These are phyloP conservation scores for Lasiodiplodia sp. DNA, from an alignment of 2,329 filamentous ascomycete genomes.

Conservation along the genomic window DNA sequence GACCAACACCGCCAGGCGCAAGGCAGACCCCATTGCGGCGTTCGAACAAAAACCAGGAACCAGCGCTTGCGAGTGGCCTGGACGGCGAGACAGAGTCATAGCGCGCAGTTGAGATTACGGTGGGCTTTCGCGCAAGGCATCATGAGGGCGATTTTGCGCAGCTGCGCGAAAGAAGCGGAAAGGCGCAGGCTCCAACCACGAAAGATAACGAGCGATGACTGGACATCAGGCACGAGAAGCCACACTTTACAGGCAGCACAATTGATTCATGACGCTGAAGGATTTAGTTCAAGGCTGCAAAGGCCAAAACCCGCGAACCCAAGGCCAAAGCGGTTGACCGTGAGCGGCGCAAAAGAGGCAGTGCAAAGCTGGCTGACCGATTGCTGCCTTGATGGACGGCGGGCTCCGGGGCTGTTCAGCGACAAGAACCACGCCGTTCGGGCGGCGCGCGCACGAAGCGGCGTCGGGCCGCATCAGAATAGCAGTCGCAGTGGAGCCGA, in stretches of 20 bases:
- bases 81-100: constrained; percentile 13
- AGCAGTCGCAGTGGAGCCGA: constrained; percentile 13
- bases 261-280: constrained; percentile 12
- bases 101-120: background rate
- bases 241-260: constrained; percentile 13
- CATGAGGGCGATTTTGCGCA: constrained; percentile 11
- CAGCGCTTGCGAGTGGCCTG: background rate
- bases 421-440: background rate
- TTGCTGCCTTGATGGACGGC: constrained; percentile 24
- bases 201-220: constrained; percentile 17
- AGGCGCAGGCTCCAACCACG: constrained; percentile 15
- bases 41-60: background rate
- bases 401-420: constrained; percentile 2
- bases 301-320: constrained; percentile 1
- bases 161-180: background rate
- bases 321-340: constrained; percentile 13
- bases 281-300: constrained; percentile 23
- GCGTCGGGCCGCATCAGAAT: constrained; percentile 11
- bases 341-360: constrained; percentile 1
- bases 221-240: constrained; percentile 12
- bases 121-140: constrained; percentile 15
- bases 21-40: constrained; percentile 18
- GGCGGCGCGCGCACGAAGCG: background rate
- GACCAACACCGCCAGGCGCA: constrained; percentile 7
- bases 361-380: constrained; percentile 19